phyloP scores from a whole-genome alignment of 75 land plant genomes.

The Gnetum montanum region DNA sequence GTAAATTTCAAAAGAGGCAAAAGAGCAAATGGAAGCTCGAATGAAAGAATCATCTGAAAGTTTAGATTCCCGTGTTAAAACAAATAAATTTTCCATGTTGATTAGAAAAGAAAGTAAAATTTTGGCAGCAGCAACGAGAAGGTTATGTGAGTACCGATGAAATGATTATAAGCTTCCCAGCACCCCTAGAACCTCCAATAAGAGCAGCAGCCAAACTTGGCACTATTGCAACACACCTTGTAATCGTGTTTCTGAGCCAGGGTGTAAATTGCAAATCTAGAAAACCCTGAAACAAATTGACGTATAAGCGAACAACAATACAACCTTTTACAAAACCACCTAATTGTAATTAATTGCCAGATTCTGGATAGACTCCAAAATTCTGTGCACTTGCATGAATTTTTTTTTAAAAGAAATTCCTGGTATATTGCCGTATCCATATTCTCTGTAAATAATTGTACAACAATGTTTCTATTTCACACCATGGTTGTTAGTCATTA shows the following conservation, averaged over 20 bases:
- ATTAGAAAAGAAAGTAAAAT: background rate
- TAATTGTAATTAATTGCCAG: background rate
- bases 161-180: slow-evolving; percentile 19
- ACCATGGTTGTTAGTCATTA: no score
- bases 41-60: slow-evolving; percentile 30
- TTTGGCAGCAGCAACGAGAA: background rate
- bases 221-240: slow-evolving; percentile 28
- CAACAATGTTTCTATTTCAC: no score
- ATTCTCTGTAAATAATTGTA: no score
- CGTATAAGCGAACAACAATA: no score
- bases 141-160: slow-evolving; percentile 6
- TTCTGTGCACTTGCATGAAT: no score
- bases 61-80: background rate
- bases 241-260: slow-evolving; percentile 29
- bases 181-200: slow-evolving; percentile 31
- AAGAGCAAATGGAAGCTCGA: slow-evolving; percentile 32
- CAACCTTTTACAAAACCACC: background rate
- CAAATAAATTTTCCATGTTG: background rate
- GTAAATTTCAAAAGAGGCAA: slow-evolving; percentile 37
- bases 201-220: slow-evolving; percentile 32
- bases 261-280: slow-evolving; percentile 25
- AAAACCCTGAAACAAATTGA: slow-evolving; percentile 20
- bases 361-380: background rate
- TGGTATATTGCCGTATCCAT: no score
- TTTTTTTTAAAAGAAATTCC: no score